Evolutionary conservation across 2,329 filamentous ascomycete genomes (phyloP).

Genomic region (Pseudocercospora eumusae): DNA sequence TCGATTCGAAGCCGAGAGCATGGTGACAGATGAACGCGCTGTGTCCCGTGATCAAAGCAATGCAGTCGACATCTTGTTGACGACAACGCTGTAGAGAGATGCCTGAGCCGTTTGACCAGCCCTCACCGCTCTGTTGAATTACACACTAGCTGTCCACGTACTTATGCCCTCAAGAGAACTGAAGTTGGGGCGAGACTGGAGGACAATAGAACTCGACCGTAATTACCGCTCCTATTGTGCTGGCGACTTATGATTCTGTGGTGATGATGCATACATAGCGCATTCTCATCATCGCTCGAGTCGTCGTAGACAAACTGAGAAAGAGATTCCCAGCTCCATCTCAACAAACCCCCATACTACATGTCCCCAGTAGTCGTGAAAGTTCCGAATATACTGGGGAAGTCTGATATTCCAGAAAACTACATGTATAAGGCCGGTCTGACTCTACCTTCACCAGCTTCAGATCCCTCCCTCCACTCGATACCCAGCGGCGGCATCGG

Average conservation of each 20-base stretch:
- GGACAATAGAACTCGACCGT: too few species aligned
- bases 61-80: too few species aligned
- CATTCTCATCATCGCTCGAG: background rate
- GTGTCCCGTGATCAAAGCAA: too few species aligned
- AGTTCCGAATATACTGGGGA: background rate
- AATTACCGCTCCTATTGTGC: too few species aligned
- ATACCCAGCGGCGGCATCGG: slow-evolving; percentile 13
- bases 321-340: background rate
- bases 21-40: too few species aligned
- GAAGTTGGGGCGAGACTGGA: too few species aligned
- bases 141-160: too few species aligned
- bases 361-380: background rate
- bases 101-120: background rate
- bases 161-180: too few species aligned
- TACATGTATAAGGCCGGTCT: slow-evolving; percentile 5
- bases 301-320: background rate
- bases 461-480: slow-evolving; percentile 4
- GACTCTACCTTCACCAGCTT: slow-evolving; percentile 11
- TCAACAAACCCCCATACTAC: background rate
- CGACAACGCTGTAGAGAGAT: background rate
- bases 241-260: too few species aligned
- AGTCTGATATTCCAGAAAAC: background rate
- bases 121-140: background rate
- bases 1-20: too few species aligned
- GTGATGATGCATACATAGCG: too few species aligned